Base-by-base conservation (phyloP, 768 basidiomycete genomes). In the Mycena polygramma region DNA sequence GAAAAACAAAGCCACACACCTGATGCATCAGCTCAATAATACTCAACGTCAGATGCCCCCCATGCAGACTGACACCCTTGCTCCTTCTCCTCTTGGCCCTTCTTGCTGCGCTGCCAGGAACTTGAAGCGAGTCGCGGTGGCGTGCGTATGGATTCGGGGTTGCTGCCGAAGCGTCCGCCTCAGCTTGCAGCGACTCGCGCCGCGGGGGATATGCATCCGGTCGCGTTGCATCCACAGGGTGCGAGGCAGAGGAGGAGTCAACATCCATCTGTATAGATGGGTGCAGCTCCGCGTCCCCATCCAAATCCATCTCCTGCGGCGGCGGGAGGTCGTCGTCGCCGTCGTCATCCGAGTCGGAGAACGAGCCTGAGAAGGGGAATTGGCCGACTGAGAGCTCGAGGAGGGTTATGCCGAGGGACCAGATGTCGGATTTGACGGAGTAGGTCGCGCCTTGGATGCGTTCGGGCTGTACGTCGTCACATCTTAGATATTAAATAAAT, bases 381-480 rank as follows among this genome's bases (percentile, higher is more conserved):
- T 96, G 93, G 17, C 98, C 98, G 46, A 97, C 89, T 0, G 96
- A 97, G 48, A 99, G 91, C 83, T 99, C 98, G 79, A 99, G 96
- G 60, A 99, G 87, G 9, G 96, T 94, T 77, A 99, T 96, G 22
- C 98, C 98, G 45, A 99, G 88, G 0, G 97, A 98, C 98, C 98
- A 99, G 13, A 99, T 96, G 76, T 99, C 98, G 10, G 96, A 98
- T 82, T 99, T 99, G 81, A 99, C 97, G 36, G 97, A 97, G 81
- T 99, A 99, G 76, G 95, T 94, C 1, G 96, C 96, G 60, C 98
- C 98, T 83, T 99, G 97, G 83, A 99, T 99, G 69, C 98, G 96
- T 78, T 99, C 98, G 17, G 98, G 98, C 98, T 99, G 53, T 7
- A 35, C 19, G 7, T 39, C 19, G 7, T 20, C 7, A 17, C 2